Percentiles rank a stretch among this genome's conserved stretches.
Conservation (phyloP, 305 asterid species). For the Stenogyne calaminthoides region DNA sequence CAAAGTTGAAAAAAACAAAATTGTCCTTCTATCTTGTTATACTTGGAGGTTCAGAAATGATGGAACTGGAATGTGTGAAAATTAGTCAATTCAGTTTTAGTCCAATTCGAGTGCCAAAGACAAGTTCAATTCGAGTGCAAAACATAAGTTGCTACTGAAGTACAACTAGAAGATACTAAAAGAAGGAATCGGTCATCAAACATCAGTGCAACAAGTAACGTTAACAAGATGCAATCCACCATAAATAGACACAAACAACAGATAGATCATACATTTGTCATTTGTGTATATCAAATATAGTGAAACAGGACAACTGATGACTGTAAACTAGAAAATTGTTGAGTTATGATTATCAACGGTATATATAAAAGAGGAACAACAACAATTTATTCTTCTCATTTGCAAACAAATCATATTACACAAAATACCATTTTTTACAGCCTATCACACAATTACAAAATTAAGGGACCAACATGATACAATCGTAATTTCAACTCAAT, state of each 20-base stretch:
- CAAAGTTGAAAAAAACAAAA: background rate
- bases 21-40: background rate
- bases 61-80: slow-evolving; percentile 11
- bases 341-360: background rate
- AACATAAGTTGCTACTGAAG: background rate
- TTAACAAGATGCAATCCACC: background rate
- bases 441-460: background rate
- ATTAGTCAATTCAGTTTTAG: background rate
- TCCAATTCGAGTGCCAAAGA: slow-evolving; percentile 3
- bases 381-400: background rate
- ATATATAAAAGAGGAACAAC: background rate
- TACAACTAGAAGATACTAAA: background rate
- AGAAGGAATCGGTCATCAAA: background rate
- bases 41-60: background rate
- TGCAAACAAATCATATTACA: background rate
- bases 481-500: background rate
- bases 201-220: background rate
- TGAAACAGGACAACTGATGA: background rate
- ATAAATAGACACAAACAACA: background rate
- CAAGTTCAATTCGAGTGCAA: too few relatives aligned
- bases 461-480: background rate
- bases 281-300: background rate
- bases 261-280: background rate
- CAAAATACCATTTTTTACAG: background rate
- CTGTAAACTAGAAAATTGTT: background rate